Evolutionary conservation across 2,329 filamentous ascomycete species (phyloP).

Genomic region (Scopulariopsis brevicaulis): DNA sequence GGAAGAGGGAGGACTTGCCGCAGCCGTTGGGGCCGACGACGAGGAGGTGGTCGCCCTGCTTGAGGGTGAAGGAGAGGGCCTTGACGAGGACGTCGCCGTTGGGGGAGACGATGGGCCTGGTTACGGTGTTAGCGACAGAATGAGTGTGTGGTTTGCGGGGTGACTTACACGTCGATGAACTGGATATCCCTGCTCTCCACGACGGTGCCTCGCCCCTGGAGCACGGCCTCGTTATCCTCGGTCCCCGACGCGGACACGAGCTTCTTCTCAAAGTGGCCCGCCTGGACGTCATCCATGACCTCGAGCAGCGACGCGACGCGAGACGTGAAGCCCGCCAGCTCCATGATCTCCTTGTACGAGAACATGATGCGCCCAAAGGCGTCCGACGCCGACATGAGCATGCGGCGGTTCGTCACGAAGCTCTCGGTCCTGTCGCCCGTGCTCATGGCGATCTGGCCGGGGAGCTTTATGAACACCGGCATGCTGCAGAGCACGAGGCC

Average conservation of each 20-base stretch:
- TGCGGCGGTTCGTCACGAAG: slow-evolving; percentile 87
- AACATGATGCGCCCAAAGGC: slow-evolving; percentile 96
- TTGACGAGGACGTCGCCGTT: slow-evolving; percentile 89
- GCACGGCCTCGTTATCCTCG: slow-evolving; percentile 70
- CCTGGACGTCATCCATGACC: slow-evolving; percentile 87
- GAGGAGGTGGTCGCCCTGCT: slow-evolving; percentile 78
- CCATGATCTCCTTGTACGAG: slow-evolving; percentile 93
- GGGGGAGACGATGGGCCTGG: slow-evolving; percentile 79
- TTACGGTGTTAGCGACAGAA: slow-evolving; percentile 8
- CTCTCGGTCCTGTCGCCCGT: slow-evolving; percentile 64
- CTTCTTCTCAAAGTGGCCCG: slow-evolving; percentile 91
- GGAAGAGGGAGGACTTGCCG: slow-evolving; percentile 91
- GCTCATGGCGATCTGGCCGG: slow-evolving; percentile 50
- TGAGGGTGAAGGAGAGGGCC: slow-evolving; percentile 76
- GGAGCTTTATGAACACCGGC: slow-evolving; percentile 90
- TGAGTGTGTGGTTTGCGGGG: neutral
- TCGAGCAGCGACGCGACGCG: slow-evolving; percentile 81
- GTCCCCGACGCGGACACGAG: slow-evolving; percentile 81
- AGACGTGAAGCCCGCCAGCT: slow-evolving; percentile 89
- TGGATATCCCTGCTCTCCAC: slow-evolving; percentile 75
- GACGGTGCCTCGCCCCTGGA: slow-evolving; percentile 71
- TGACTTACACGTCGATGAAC: slow-evolving; percentile 64
- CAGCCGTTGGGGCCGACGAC: slow-evolving; percentile 96
- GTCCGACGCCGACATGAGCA: slow-evolving; percentile 87
- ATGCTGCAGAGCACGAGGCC: slow-evolving; percentile 87